Conservation (phyloP, 2,329 filamentous ascomycete species). For the Leptographium lundbergii region DNA sequence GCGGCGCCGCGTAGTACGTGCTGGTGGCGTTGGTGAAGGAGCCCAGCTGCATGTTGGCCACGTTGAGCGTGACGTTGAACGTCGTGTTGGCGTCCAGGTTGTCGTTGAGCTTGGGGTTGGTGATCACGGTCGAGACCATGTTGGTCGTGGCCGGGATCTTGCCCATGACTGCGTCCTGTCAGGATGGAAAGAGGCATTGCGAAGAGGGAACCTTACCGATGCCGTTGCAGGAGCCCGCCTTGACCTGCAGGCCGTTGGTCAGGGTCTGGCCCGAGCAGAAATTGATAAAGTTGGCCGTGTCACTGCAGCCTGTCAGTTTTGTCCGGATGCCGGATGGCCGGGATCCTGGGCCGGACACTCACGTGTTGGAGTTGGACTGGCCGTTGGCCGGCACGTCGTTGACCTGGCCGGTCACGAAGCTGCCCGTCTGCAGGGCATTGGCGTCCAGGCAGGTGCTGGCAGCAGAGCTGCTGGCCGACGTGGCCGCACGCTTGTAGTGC, state of each 20-base stretch:
- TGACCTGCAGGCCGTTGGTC: constrained; percentile 49
- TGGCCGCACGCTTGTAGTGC: background rate
- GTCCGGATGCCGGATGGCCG: too few species aligned
- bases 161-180: constrained; percentile 36
- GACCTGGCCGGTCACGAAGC: constrained; percentile 33
- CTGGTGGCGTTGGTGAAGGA: constrained; percentile 46
- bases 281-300: constrained; percentile 52
- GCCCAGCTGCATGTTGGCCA: constrained; percentile 42
- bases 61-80: constrained; percentile 41
- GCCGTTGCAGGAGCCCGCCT: constrained; percentile 50
- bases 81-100: constrained; percentile 31
- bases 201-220: constrained; percentile 30
- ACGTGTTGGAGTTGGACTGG: constrained; percentile 41
- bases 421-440: constrained; percentile 36
- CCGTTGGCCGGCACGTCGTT: constrained; percentile 26
- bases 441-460: constrained; percentile 25
- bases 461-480: constrained; percentile 13
- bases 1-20: constrained; percentile 51
- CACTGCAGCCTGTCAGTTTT: constrained; percentile 24
- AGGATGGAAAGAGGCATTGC: background rate
- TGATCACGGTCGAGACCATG: constrained; percentile 46
- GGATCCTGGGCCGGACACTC: too few species aligned
- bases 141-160: constrained; percentile 40
- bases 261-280: constrained; percentile 41
- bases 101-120: constrained; percentile 38